A percentile compares a stretch with the other conserved stretches of the same genome.
These are phyloP conservation scores for Saitozyma sp. DNA, from an alignment of 768 basidiomycete genomes.

Conservation along the genomic window DNA sequence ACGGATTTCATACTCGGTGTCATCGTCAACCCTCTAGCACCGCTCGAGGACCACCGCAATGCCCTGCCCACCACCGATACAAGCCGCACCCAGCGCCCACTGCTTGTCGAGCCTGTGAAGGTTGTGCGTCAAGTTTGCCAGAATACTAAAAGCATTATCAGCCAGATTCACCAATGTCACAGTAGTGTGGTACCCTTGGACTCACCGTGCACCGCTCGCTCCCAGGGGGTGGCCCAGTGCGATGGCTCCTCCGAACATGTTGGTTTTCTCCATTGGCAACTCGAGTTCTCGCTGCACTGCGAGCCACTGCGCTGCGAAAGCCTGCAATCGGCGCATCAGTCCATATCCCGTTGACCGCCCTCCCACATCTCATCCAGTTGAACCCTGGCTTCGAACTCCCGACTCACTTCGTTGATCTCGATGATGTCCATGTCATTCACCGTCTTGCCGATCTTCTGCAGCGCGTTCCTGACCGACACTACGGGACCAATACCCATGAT, in stretches of 20 bases:
- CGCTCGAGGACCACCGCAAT: constrained; percentile 51
- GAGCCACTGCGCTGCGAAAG: constrained; percentile 55
- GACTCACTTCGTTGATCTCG: constrained; percentile 50
- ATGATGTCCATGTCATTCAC: constrained; percentile 53
- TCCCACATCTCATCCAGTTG: too few relatives aligned
- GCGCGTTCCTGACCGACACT: constrained; percentile 30
- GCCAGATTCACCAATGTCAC: too few relatives aligned
- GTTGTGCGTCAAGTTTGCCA: constrained; percentile 53
- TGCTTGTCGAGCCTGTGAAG: constrained; percentile 51
- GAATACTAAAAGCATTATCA: constrained; percentile 29
- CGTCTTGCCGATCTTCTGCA: constrained; percentile 38
- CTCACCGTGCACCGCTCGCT: constrained; percentile 40
- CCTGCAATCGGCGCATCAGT: constrained; percentile 29
- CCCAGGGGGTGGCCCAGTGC: constrained; percentile 45
- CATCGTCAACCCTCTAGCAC: constrained; percentile 14
- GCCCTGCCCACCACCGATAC: constrained; percentile 55
- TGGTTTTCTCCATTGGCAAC: constrained; percentile 47
- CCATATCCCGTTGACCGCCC: too few relatives aligned
- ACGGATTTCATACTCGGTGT: too few relatives aligned
- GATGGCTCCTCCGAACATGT: constrained; percentile 53
- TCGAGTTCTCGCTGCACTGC: constrained; percentile 53
- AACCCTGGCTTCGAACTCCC: too few relatives aligned
- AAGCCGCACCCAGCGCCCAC: constrained; percentile 54
- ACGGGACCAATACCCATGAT: constrained; percentile 56
- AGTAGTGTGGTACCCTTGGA: too few relatives aligned